A percentile compares a stretch with the other conserved stretches of the same genome.
phyloP scores from a whole-genome alignment of 805 yeast genomes.

The Suhomyces prunicola region DNA sequence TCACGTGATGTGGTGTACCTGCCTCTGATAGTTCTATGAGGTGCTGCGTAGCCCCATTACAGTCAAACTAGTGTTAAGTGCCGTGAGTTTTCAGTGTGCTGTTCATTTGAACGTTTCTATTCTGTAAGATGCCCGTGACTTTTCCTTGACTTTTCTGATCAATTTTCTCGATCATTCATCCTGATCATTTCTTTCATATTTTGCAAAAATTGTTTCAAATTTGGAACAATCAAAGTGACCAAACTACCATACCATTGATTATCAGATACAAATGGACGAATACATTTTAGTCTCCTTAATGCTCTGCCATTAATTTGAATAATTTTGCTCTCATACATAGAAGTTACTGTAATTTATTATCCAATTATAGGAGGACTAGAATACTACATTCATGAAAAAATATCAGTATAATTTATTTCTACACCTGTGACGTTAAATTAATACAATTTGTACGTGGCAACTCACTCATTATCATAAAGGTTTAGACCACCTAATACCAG shows the following conservation, averaged over 20 bases:
- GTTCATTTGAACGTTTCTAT: neutral
- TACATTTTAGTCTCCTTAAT: too few relatives aligned
- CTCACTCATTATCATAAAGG: conserved; percentile 1
- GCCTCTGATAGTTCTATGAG: neutral
- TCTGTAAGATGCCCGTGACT: neutral
- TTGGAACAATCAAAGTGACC: neutral
- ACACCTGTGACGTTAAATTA: neutral
- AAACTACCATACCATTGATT: too few relatives aligned
- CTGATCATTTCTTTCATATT: neutral
- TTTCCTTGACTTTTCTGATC: neutral
- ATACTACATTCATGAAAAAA: neutral
- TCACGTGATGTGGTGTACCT: neutral
- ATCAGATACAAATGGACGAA: too few relatives aligned
- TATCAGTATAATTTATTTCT: neutral
- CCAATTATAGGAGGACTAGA: too few relatives aligned
- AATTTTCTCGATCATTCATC: neutral
- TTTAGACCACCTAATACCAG: conserved; percentile 32
- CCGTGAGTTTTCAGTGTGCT: neutral
- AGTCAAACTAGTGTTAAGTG: neutral
- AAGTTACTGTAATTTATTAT: too few relatives aligned
- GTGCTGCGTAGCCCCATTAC: neutral
- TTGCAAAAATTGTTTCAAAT: neutral
- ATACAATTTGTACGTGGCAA: neutral
- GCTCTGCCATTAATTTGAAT: too few relatives aligned
- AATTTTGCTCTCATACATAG: too few relatives aligned